phyloP scores from a whole-genome alignment of 257 asterid species.

The Dorcoceras hygrometricum region DNA sequence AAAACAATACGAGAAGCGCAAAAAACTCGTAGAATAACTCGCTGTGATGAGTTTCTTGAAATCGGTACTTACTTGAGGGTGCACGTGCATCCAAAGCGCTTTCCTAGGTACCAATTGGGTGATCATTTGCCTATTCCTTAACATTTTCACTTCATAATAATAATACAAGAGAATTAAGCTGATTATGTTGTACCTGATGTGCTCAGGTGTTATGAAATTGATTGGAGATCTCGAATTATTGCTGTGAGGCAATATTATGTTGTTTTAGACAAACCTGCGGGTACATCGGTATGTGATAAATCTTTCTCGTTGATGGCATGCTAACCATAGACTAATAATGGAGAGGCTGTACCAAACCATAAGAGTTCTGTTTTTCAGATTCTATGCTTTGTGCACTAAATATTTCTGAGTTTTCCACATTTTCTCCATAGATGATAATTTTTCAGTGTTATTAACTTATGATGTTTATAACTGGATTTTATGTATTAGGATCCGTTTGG shows the following conservation, averaged over 20 bases:
- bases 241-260: conserved; percentile 69
- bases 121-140: conserved; percentile 1
- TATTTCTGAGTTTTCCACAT: not conserved
- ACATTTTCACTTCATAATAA: not conserved
- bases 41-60: conserved; percentile 66
- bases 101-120: conserved; percentile 61
- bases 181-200: conserved; percentile 19
- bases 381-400: conserved; percentile 3
- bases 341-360: conserved; percentile 19
- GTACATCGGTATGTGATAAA: conserved; percentile 78
- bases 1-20: conserved; percentile 87
- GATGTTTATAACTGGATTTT: not conserved
- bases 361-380: conserved; percentile 1
- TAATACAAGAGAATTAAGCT: not conserved
- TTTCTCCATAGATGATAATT: conserved; percentile 5
- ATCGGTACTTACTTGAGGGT: conserved; percentile 90
- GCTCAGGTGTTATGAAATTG: conserved; percentile 87
- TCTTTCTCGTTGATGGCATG: conserved; percentile 19
- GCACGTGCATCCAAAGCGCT: conserved; percentile 95
- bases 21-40: conserved; percentile 71
- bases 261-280: conserved; percentile 94
- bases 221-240: conserved; percentile 87
- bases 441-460: not conserved
- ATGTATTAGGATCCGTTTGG: too few relatives aligned
- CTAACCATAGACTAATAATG: not conserved